Base-by-base conservation (phyloP, 2,329 filamentous ascomycete species). In the Cryphonectria parasitica region DNA sequence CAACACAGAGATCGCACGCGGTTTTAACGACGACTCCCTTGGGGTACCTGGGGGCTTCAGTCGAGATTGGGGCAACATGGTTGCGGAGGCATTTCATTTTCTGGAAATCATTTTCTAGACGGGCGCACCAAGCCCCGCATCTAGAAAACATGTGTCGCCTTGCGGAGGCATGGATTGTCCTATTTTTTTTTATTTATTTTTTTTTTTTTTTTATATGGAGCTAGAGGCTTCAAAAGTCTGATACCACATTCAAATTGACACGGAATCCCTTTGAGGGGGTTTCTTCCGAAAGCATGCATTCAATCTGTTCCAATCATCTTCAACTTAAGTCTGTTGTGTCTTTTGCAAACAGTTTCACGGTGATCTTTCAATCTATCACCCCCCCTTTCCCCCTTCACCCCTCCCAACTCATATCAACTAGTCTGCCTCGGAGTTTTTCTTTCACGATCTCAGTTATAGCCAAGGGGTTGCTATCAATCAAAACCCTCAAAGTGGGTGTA, bases 181-280 rank as follows among this genome's bases (percentile, higher is more conserved):
- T 49, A n/a, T n/a, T 22, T 54, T 28, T 45, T 45, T 45, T 15
- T 45, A 19, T 43, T 28, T 8, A 25, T 28, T 45, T 45, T n/a
- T 49, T 7, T 28, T 63, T 43, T 4, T 45, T 19, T 17, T 45
- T 6, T 45, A 22, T 49, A 31, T 45, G 61, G 45, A 54, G 64
- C 64, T 56, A 22, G 64, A 65, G 28, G 43, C 43, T 36, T 52
- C 43, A 22, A 54, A 36, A 65, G 25, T 65, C 64, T 54, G 64
- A 65, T 65, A 65, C 64, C 64, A 65, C 28, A 56, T 65, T 65
- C 45, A 56, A 65, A 36, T 65, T 13, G 31, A 54, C n/a, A 39
- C 36, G 22, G 36, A 36, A 36, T 41, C 43, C 43, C 25, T 52
- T 19, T 34, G 28, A 25, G 45, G 64, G 22, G 31, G 17, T 25